A percentile compares a stretch with the other conserved stretches of the same genome.
Conservation (phyloP, 441 rosid genomes). For the Eutrema salsugineum region DNA sequence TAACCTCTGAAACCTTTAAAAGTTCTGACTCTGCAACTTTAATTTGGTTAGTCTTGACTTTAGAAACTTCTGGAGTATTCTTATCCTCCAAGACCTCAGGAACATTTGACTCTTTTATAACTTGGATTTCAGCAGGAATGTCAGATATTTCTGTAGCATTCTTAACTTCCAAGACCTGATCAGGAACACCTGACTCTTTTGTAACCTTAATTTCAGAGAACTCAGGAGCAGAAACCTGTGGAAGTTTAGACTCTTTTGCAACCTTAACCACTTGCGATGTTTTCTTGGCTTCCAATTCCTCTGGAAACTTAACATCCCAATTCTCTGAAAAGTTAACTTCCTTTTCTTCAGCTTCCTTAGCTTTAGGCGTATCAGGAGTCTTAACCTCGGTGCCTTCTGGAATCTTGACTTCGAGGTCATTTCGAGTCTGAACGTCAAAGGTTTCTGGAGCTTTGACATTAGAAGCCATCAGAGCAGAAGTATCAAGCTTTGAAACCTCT, state of each 20-base stretch:
- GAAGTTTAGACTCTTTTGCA: not conserved
- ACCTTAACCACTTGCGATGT: not conserved
- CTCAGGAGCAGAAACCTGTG: not conserved
- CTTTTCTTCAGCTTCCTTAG: not conserved
- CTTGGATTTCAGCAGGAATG: slow-evolving; percentile 1
- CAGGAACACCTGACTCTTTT: not conserved
- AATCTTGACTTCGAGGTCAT: slow-evolving; percentile 23
- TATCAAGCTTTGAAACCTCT: slow-evolving; percentile 11
- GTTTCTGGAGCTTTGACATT: slow-evolving; percentile 1
- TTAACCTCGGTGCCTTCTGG: slow-evolving; percentile 1
- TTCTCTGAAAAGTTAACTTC: slow-evolving; percentile 9
- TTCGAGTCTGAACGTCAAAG: slow-evolving; percentile 16
- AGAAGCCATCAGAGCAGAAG: not conserved
- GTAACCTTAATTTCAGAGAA: slow-evolving; percentile 1
- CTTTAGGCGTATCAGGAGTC: slow-evolving; percentile 26
- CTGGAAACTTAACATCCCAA: slow-evolving; percentile 28
- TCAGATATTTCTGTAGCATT: not conserved
- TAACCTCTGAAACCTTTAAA: slow-evolving; percentile 22
- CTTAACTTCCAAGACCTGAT: slow-evolving; percentile 6
- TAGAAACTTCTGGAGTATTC: not conserved
- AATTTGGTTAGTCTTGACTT: slow-evolving; percentile 4
- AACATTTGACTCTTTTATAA: slow-evolving; percentile 3
- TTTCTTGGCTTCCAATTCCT: slow-evolving; percentile 16
- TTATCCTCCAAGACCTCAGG: slow-evolving; percentile 2
- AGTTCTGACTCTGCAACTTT: slow-evolving; percentile 19